Base-by-base conservation (phyloP, 2,329 filamentous ascomycete species). In the Setomelanomma holmii region DNA sequence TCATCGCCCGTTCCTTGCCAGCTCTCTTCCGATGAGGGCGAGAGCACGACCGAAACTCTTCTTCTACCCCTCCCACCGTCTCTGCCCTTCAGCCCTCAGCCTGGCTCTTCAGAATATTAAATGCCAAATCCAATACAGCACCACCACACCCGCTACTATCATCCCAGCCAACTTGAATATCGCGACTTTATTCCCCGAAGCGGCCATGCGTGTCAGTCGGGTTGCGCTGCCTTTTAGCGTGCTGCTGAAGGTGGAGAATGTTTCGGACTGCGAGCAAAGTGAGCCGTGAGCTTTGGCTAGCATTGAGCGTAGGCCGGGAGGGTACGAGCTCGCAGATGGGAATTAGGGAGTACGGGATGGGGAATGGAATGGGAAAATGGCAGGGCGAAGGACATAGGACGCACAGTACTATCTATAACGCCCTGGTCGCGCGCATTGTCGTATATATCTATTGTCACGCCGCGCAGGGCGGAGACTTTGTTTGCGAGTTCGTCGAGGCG, bases 391-490 rank as follows among this genome's bases (percentile, higher is more conserved):
- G 40, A 39, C 5, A 27, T 23, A 16, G 40, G 61, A 78, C 86
- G 52, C 82, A 96, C 91, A 34, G 90, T 93, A 69, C 86, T 87
- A 76, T 99, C 91, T n/a, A 99, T 90, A 58, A 96, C 85, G 61
- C 89, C 86, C 67, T 98, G 93, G 66, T 90, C 86, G 52, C 91
- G 86, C 43, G 95, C 95, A 74, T 95, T 92, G 78, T 98, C 93
- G 83, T 98, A 97, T 70, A 99, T 99, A 79, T 99, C 92, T 61
- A 98, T 86, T 36, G 95, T 99, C 44, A 99, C 91, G 75, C 90
- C 90, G 70, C 93, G 91, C 58, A 99, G 85, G 45, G 92, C 91
- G 16, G 90, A 90, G 49, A 98, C 93, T 79, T 99, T 99, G 61
- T 86, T 84, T 14, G 90, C 89, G 33, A 99, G 89, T 74, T 96